Evolutionary conservation across 208 protist species (phyloP), one percentile per base, ranked within the genome.

Genomic region (Trypanosomatidae sp.): DNA sequence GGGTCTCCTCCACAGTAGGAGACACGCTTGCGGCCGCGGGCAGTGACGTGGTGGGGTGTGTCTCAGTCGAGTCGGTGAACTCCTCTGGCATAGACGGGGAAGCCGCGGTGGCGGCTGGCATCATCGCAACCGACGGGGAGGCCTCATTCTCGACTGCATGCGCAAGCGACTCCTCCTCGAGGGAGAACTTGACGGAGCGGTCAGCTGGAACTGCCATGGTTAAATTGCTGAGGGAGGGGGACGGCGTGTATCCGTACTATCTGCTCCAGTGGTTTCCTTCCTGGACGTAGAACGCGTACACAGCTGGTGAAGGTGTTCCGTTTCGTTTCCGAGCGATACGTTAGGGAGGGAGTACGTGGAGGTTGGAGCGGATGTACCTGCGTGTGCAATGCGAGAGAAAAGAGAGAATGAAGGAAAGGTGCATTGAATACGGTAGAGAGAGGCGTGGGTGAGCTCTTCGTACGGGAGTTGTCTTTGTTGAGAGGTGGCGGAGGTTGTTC

Each of bases 121-220:
- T 33, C 33, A n/a, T 53, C 19, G 39, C 46, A 25, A 36, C 50
- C 9, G 62, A 43, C 25, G 39, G 6, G 17, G 47, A 15, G 22
- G 33, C 41, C 5, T 13, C 47, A 36, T 30, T 64, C 30, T 62
- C 44, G 6, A 41, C 30, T 30, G 22, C 17, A 19, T 70, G 15
- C 6, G 69, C 39, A 12, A 56, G 44, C 33, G 64, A 25, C 39
- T 28, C 59, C 50, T 79, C 70, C 28, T 62, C 75, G 39, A 84
- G 73, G 59, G 75, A 84, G 56, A 84, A 84, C 62, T 71, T 81
- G 17, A 84, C 80, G 2, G 64, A 74, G 13, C 70, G 70, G 25
- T 69, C 71, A 10, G 1, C 17, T 44, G 66, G 8, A 7, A 53
- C 47, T 71, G 67, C 47, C 49, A 53, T 69, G 46, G 41, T 12